These are phyloP conservation scores for Hypoxylon crocopeplum DNA, from an alignment of 495 filamentous ascomycete genomes.

Conservation along the genomic window DNA sequence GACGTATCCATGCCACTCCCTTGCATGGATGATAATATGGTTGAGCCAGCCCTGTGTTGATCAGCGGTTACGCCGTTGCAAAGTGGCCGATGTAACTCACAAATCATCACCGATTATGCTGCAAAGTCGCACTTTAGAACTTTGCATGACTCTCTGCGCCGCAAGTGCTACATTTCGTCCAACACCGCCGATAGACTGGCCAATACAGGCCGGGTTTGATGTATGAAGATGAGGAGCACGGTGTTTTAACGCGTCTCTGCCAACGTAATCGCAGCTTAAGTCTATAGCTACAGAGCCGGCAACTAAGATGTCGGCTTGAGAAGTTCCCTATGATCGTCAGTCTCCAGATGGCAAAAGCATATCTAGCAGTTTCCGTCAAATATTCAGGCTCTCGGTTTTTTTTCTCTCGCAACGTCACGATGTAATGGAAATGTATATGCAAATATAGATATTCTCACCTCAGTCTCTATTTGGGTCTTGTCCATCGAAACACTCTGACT, in stretches of 20 bases:
- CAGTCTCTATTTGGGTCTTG: slow-evolving; percentile 8
- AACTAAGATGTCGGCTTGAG: slow-evolving; percentile 72
- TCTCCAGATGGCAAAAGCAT: no score
- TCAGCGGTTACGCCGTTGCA: not conserved
- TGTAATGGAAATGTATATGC: not conserved
- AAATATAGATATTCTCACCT: slow-evolving; percentile 35
- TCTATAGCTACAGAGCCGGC: slow-evolving; percentile 91
- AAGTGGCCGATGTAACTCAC: slow-evolving; percentile 32
- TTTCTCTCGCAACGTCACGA: no score
- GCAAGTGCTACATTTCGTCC: slow-evolving; percentile 91
- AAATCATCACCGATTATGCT: slow-evolving; percentile 80
- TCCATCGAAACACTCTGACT: slow-evolving; percentile 18
- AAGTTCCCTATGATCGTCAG: slow-evolving; percentile 30
- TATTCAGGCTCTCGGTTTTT: not conserved
- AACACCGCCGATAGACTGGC: slow-evolving; percentile 88
- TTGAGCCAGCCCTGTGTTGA: slow-evolving; percentile 64
- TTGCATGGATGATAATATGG: slow-evolving; percentile 67
- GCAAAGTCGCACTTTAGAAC: slow-evolving; percentile 65
- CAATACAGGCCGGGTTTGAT: slow-evolving; percentile 84
- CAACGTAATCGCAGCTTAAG: slow-evolving; percentile 78
- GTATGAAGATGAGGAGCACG: slow-evolving; percentile 69
- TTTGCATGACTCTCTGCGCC: slow-evolving; percentile 60
- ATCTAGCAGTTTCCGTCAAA: no score
- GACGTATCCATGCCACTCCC: slow-evolving; percentile 66
- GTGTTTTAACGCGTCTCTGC: slow-evolving; percentile 42